These are phyloP conservation scores for Sungouiozyma intestinalis DNA, from an alignment of 805 yeast genomes.

Conservation along the genomic window DNA sequence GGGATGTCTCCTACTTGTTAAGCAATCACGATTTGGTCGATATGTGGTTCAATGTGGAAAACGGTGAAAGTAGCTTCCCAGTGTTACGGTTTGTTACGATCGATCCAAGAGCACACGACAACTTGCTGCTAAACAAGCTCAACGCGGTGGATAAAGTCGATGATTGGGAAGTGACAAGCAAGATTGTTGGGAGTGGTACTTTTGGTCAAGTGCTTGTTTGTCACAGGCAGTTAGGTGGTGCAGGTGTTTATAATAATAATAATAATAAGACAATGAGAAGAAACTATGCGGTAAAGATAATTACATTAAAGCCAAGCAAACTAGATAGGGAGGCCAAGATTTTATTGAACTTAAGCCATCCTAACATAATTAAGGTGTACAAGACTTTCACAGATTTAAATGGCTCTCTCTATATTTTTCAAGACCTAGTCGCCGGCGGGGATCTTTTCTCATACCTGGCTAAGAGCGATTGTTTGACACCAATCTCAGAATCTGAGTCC, in stretches of 20 bases:
- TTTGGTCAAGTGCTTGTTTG: conserved; percentile 41
- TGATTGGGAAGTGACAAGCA: conserved; percentile 35
- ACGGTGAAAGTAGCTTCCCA: neutral
- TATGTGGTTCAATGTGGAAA: conserved; percentile 20
- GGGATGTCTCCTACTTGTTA: conserved; percentile 28
- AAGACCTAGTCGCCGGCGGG: conserved; percentile 46
- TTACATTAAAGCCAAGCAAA: conserved; percentile 23
- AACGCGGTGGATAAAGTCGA: conserved; percentile 16
- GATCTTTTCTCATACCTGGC: conserved; percentile 48
- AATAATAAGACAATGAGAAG: neutral
- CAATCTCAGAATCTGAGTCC: conserved; percentile 46
- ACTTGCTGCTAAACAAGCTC: conserved; percentile 7
- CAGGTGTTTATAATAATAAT: neutral
- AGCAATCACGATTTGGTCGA: conserved; percentile 32
- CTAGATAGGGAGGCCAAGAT: conserved; percentile 36
- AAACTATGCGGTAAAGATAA: conserved; percentile 42
- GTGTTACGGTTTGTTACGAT: conserved; percentile 1
- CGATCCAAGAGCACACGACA: neutral
- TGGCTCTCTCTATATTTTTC: conserved; percentile 34
- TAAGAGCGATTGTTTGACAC: conserved; percentile 29
- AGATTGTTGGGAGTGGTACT: conserved; percentile 43
- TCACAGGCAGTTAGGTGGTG: conserved; percentile 1
- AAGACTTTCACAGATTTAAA: conserved; percentile 23
- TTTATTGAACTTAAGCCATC: conserved; percentile 33
- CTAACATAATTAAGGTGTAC: conserved; percentile 39